Conservation (phyloP, 2,329 filamentous ascomycete species). For the Eutypa lata region DNA sequence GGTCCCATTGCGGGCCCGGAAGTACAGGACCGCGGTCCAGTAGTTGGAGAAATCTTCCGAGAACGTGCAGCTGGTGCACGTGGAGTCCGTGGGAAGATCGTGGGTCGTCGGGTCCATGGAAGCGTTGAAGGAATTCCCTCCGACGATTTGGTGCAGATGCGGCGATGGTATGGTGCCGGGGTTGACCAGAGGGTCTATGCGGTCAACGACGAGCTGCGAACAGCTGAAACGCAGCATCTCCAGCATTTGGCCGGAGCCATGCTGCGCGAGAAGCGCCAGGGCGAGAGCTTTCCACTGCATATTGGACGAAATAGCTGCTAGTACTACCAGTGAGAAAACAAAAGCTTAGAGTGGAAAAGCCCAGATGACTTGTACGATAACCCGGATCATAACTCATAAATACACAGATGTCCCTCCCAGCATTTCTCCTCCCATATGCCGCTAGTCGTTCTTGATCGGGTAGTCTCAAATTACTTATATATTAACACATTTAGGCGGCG, state of each 20-base stretch:
- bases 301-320: conserved; percentile 9
- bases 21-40: conserved; percentile 3
- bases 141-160: conserved; percentile 9
- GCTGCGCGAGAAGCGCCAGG: conserved; percentile 14
- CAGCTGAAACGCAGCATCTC: conserved; percentile 26
- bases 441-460: conserved; percentile 5
- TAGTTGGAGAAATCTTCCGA: conserved; percentile 2
- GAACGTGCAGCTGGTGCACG: conserved; percentile 7
- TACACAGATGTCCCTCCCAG: conserved; percentile 11
- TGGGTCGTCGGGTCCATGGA: conserved; percentile 2
- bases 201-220: conserved; percentile 8
- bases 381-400: conserved; percentile 16
- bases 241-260: conserved; percentile 22
- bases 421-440: conserved; percentile 9
- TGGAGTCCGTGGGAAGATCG: conserved; percentile 1
- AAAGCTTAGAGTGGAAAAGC: conserved; percentile 8
- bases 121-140: conserved; percentile 8
- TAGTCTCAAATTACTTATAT: conserved; percentile 12
- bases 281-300: conserved; percentile 20
- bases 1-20: conserved; percentile 2
- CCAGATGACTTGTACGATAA: conserved; percentile 3
- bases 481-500: conserved; percentile 17
- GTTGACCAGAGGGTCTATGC: conserved; percentile 8
- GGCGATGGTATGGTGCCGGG: conserved; percentile 7
- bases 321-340: conserved; percentile 6